These are phyloP conservation scores for Starmerella apicola DNA, from an alignment of 805 yeast genomes.

Conservation along the genomic window DNA sequence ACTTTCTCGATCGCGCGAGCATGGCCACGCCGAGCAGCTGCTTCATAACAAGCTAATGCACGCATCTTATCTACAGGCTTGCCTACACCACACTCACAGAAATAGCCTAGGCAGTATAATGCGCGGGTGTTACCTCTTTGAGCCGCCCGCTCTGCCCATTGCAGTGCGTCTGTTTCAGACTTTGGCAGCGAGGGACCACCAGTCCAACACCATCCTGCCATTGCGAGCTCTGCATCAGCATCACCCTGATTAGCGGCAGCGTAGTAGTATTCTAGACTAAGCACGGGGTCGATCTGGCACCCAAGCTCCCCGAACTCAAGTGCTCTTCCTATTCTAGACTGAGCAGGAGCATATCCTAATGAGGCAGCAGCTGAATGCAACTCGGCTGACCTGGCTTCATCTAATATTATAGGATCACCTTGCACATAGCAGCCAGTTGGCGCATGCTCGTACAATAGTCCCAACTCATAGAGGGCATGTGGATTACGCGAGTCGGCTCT, in stretches of 20 bases:
- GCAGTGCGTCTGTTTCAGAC: slow-evolving; percentile 55
- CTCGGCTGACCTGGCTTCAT: slow-evolving; percentile 35
- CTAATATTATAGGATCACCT: slow-evolving; percentile 25
- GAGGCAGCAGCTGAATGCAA: slow-evolving; percentile 41
- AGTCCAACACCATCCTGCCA: slow-evolving; percentile 71
- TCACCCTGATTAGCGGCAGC: slow-evolving; percentile 54
- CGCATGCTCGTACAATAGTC: slow-evolving; percentile 40
- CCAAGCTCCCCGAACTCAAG: slow-evolving; percentile 58
- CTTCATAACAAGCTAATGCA: slow-evolving; percentile 44
- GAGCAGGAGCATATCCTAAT: slow-evolving; percentile 52
- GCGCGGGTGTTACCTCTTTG: slow-evolving; percentile 57
- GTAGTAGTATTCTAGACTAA: slow-evolving; percentile 63
- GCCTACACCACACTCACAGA: slow-evolving; percentile 60
- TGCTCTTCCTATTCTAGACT: slow-evolving; percentile 56
- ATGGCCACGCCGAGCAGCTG: slow-evolving; percentile 55
- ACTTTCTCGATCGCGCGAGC: slow-evolving; percentile 26
- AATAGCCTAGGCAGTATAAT: slow-evolving; percentile 60
- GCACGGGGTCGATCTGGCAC: slow-evolving; percentile 40
- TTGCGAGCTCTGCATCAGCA: slow-evolving; percentile 55
- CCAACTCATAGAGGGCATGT: slow-evolving; percentile 49
- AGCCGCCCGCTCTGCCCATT: slow-evolving; percentile 65
- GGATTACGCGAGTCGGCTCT: slow-evolving; percentile 35
- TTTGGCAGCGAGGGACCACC: slow-evolving; percentile 44
- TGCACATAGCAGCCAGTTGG: slow-evolving; percentile 32
- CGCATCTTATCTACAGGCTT: slow-evolving; percentile 36